Conservation (phyloP, 805 yeast species). For the Alloascoidea africana region DNA sequence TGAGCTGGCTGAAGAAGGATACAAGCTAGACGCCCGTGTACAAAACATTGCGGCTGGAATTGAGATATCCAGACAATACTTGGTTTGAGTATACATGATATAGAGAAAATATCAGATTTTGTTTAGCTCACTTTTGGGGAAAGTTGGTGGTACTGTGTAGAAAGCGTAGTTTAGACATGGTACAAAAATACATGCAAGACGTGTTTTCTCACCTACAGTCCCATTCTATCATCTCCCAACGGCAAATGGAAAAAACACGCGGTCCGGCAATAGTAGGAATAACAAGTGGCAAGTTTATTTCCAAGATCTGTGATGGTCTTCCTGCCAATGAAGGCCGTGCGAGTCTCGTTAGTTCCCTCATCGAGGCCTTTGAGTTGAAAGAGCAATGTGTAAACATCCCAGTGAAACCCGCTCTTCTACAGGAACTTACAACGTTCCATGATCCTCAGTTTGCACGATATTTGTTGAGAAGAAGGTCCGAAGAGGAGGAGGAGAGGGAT, state of each 20-base stretch:
- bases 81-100: too few relatives aligned
- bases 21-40: conserved; percentile 72
- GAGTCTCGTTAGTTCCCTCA: conserved; percentile 24
- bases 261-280: too few relatives aligned
- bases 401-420: conserved; percentile 14
- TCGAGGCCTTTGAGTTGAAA: conserved; percentile 25
- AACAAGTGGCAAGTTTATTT: background rate
- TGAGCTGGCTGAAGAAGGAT: conserved; percentile 46
- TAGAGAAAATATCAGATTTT: too few relatives aligned
- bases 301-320: conserved; percentile 20
- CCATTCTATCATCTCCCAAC: too few relatives aligned
- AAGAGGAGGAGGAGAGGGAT: conserved; percentile 5
- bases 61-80: conserved; percentile 29
- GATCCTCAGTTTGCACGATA: conserved; percentile 24
- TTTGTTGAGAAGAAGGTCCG: conserved; percentile 17
- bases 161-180: too few relatives aligned
- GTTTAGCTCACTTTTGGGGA: too few relatives aligned
- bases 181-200: too few relatives aligned
- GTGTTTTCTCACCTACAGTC: too few relatives aligned
- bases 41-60: conserved; percentile 80
- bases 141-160: too few relatives aligned
- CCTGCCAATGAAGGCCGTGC: conserved; percentile 43
- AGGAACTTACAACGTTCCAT: conserved; percentile 35
- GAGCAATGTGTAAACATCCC: conserved; percentile 14
- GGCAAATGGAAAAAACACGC: too few relatives aligned